These are phyloP conservation scores for Esteya vermicola DNA, from an alignment of 2,329 filamentous ascomycete genomes.

Conservation along the genomic window DNA sequence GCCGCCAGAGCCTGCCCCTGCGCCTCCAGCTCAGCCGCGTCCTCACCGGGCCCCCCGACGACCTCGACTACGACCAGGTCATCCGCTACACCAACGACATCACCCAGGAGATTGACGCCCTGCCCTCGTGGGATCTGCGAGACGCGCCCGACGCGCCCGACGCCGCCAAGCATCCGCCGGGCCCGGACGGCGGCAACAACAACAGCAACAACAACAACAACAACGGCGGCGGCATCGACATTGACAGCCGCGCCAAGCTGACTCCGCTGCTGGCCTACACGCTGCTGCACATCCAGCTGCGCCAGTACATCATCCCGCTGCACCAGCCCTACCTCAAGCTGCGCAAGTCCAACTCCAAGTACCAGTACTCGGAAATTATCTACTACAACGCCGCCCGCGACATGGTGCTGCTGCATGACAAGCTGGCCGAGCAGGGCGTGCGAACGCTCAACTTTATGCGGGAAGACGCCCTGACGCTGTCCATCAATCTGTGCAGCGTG, in stretches of 20 bases:
- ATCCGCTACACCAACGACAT: constrained; percentile 47
- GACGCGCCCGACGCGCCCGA: constrained; percentile 2
- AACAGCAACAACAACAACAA: neutral
- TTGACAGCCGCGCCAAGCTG: constrained; percentile 22
- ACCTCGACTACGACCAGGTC: constrained; percentile 47
- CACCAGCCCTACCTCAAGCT: constrained; percentile 47
- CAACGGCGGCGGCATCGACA: constrained; percentile 22
- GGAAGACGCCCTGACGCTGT: constrained; percentile 44
- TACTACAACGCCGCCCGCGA: constrained; percentile 50
- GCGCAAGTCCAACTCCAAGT: constrained; percentile 44
- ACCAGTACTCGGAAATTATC: constrained; percentile 48
- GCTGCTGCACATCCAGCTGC: constrained; percentile 43
- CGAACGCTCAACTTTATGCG: constrained; percentile 45
- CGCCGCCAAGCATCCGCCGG: neutral
- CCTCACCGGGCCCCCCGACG: constrained; percentile 36
- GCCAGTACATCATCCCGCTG: constrained; percentile 47
- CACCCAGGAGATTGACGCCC: constrained; percentile 43
- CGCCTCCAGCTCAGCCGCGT: constrained; percentile 43
- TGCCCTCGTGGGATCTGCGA: constrained; percentile 39
- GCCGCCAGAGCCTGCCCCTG: constrained; percentile 39
- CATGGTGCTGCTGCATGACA: constrained; percentile 47
- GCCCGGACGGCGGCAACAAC: neutral
- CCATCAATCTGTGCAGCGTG: constrained; percentile 47
- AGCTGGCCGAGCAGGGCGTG: constrained; percentile 43
- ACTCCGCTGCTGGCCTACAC: constrained; percentile 46